Conservation (phyloP, 441 rosid genomes). For the Gossypium trilobum region DNA sequence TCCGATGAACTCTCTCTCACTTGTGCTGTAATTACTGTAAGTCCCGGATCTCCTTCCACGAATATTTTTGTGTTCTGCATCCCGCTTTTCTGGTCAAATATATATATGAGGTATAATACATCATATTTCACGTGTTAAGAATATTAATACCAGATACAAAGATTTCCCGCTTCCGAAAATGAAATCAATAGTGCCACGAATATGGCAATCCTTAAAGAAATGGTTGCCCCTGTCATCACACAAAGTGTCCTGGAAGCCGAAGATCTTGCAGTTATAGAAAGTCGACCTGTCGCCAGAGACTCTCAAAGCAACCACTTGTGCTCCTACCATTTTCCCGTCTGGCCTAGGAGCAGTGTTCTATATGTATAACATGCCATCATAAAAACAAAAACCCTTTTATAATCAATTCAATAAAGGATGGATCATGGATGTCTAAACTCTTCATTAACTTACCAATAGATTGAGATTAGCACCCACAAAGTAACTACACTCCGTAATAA, state of each 20-base stretch:
- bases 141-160: no score
- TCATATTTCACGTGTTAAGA: no score
- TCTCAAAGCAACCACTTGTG: background rate
- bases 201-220: background rate
- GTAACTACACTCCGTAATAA: conserved; percentile 39
- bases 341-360: background rate
- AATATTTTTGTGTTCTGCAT: background rate
- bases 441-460: conserved; percentile 26
- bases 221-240: background rate
- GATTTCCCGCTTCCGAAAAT: background rate
- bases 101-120: background rate
- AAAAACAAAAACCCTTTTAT: no score
- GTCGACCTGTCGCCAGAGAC: no score
- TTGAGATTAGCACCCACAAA: conserved; percentile 47
- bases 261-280: no score
- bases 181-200: background rate
- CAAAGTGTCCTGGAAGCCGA: no score
- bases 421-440: no score
- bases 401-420: no score
- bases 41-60: background rate
- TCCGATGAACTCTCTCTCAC: background rate
- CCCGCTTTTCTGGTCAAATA: background rate
- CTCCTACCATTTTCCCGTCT: conserved; percentile 16
- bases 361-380: no score
- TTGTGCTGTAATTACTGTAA: background rate